Conservation (phyloP, 345 rosid species). For the Hypericum androsaemum region DNA sequence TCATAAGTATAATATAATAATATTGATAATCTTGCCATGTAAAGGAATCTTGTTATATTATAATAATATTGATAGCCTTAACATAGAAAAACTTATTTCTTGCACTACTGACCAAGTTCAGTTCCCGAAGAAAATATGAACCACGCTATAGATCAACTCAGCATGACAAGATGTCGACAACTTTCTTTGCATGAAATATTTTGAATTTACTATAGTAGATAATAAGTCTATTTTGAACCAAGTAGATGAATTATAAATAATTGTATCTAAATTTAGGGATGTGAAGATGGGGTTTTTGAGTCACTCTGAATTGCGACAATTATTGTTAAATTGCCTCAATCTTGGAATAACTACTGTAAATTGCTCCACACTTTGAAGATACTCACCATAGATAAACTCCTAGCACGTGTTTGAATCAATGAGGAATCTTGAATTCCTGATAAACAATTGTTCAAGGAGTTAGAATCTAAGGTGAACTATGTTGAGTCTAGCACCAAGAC, state of each 20-base stretch:
- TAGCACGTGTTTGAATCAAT: neutral
- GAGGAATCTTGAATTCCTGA: neutral
- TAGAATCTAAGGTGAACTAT: too few species aligned
- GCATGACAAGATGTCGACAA: neutral
- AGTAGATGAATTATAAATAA: neutral
- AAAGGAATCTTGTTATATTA: too few species aligned
- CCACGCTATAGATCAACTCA: neutral
- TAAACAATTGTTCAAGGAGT: too few species aligned
- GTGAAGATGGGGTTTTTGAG: neutral
- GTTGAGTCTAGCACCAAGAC: too few species aligned
- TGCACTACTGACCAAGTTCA: too few species aligned
- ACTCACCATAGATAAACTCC: neutral
- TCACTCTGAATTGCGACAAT: neutral
- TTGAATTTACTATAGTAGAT: too few species aligned
- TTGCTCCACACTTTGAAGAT: neutral
- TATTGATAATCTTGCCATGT: too few species aligned
- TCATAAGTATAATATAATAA: too few species aligned
- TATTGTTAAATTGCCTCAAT: too few species aligned
- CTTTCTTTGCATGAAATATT: conserved; percentile 2
- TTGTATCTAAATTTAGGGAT: neutral
- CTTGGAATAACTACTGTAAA: conserved; percentile 5
- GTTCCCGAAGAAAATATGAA: conserved; percentile 3
- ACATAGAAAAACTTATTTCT: too few species aligned
- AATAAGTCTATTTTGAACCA: neutral
- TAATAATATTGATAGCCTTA: too few species aligned